phyloP scores from a whole-genome alignment of 495 filamentous ascomycete species.

The Podospora anserina region DNA sequence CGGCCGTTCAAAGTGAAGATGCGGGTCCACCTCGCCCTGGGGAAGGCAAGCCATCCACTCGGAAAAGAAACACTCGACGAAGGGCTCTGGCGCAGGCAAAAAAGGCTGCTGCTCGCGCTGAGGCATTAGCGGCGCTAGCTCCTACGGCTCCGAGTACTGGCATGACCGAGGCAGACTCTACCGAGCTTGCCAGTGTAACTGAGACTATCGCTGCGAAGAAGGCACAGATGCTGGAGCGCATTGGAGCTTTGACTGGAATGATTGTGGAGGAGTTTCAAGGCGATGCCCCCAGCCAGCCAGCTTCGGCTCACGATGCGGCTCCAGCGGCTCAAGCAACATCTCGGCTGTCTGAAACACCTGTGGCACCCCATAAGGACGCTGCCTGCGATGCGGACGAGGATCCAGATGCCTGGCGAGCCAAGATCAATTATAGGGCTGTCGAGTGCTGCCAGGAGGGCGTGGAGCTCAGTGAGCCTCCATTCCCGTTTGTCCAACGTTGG shows the following conservation, averaged over 20 bases:
- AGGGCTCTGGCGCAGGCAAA: conserved; percentile 29
- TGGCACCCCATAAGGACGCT: conserved; percentile 1
- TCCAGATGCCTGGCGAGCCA: conserved; percentile 63
- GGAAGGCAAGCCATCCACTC: conserved; percentile 37
- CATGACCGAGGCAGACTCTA: not conserved
- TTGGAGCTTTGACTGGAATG: conserved; percentile 3
- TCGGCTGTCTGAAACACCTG: not conserved
- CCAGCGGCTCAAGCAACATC: not conserved
- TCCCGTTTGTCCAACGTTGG: conserved; percentile 89
- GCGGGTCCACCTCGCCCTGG: conserved; percentile 27
- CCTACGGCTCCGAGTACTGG: not conserved
- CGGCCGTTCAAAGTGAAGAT: not conserved
- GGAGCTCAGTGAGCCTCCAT: conserved; percentile 72
- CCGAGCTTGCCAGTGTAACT: not conserved
- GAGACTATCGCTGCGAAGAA: conserved; percentile 26
- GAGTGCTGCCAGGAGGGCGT: conserved; percentile 79
- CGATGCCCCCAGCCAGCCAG: not conserved
- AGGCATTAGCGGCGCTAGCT: not conserved
- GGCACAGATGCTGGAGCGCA: conserved; percentile 21
- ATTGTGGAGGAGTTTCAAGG: not conserved
- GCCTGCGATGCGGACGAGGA: conserved; percentile 29
- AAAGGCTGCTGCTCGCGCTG: conserved; percentile 19
- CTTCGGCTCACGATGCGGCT: not conserved
- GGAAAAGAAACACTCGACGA: conserved; percentile 44
- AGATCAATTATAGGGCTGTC: conserved; percentile 67